Evolutionary conservation across 345 rosid species (phyloP), one percentile per base, ranked within the genome.

Genomic region (Rubroshorea leprosula): DNA sequence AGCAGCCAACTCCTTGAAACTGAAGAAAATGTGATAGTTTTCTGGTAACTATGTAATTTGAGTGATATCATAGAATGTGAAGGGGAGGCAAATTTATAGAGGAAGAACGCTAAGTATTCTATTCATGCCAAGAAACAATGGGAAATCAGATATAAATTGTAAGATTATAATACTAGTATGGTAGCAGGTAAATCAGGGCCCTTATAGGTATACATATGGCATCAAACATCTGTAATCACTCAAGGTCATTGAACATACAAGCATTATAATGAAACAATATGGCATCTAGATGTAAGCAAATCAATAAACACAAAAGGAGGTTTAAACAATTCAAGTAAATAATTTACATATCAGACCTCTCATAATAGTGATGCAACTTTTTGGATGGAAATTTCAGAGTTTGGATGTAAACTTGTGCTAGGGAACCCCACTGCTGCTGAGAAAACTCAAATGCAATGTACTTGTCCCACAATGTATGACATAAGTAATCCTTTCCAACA

Each of bases 401-500:
- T 75, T 81, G 91, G 53, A 82, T 71, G 64, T 76, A 85, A 50
- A 88, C 54, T 47, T 77, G 75, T 65, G 95, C 88, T 47, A 91
- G 61, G 52, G 76, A 76, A 72, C 79, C 73, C 96, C 98, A 91
- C 26, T 74, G 63, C 71, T 83, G 72, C 63, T 70, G 75, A 24
- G 75, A 73, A 52, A 83, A 70, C 72, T 83, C 83, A 57, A 78
- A 91, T 24, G 78, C 88, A 46, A 91, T 62, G 66, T 82, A 84
- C 65, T 76, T 86, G 73, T 91, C 95, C 98, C 98, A 88, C 70
- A 91, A 67, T 4, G 69, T 43, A 66, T 70, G 85, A 65, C 89
- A 80, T 54, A 71, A 73, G 71, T 81, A 91, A 74, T 91, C 95
- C 65, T 88, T 91, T 69, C 95, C 96, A 60, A 88, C 84, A 79